Evolutionary conservation across 306 rosid species (phyloP), one percentile per base, ranked within the genome.

Genomic region (Begonia peltatifolia): DNA sequence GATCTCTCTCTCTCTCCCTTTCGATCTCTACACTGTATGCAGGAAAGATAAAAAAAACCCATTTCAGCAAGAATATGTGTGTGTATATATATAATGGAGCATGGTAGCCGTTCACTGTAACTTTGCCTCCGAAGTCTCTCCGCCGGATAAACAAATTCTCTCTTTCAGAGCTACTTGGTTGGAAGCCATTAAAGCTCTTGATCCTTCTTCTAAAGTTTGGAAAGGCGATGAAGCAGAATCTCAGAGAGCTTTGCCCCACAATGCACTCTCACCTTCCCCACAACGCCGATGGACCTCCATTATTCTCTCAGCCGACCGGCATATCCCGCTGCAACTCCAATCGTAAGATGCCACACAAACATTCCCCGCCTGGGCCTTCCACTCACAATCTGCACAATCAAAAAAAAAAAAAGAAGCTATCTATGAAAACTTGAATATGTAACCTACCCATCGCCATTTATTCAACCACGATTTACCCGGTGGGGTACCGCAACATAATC

Each of bases 331-430:
- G 76, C 99, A 92, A 68, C 58, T 92, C 99, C 99, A 92, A 62
- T 92, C 99, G 30, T 80, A 92, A 10, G 96, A 86, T 41, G 99
- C 99, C 43, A 92, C 96, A 50, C 99, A 92, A n/a, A 81, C 48
- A 71, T 92, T 92, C 62, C 99, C 99, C 41, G 99, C 99, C 58
- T 86, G 99, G 9, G 99, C 99, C 81, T 92, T 92, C 99, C 99
- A 92, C 72, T 92, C 99, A 55, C 99, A 92, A 70, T 92, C 99
- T 92, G 88, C 79, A 85, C 55, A 44, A 44, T 44, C 6, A 30
- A 30, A 30, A 30, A 4, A 30, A 3, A 30, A 30, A 30, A 30
- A 30, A 7, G 6, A 47, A n/a, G n/a, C n/a, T n/a, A n/a, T n/a
- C n/a, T n/a, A n/a, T n/a, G n/a, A n/a, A 38, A 20, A 35, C 16